Conservation (phyloP, 352 stramenopile genomes). For the Pythium myriotylum region DNA sequence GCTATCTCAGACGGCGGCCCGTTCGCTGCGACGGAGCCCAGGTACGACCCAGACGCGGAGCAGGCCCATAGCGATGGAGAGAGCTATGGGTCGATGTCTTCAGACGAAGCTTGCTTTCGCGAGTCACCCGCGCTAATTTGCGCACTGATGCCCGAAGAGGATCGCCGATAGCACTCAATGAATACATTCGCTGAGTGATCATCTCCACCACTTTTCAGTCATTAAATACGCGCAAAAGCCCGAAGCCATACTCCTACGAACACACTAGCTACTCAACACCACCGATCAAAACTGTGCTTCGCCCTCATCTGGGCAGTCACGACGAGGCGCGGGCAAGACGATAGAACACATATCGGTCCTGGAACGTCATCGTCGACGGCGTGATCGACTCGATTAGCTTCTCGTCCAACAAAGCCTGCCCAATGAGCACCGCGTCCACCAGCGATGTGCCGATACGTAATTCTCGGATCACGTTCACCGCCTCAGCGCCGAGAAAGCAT, state of each 20-base stretch:
- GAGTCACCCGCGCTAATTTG: conserved; percentile 16
- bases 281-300: conserved; percentile 8
- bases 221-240: conserved; percentile 30
- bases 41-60: conserved; percentile 16
- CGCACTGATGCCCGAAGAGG: conserved; percentile 23
- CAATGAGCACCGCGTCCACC: conserved; percentile 84
- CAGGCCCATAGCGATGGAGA: conserved; percentile 34
- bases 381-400: conserved; percentile 80
- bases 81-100: conserved; percentile 24
- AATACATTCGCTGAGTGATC: no score
- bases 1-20: conserved; percentile 17
- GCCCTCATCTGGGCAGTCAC: neutral
- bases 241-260: conserved; percentile 21
- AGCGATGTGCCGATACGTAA: conserved; percentile 65
- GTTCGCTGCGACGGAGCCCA: neutral
- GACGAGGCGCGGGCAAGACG: conserved; percentile 54
- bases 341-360: conserved; percentile 89
- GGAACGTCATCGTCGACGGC: conserved; percentile 69
- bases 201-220: neutral
- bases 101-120: conserved; percentile 23
- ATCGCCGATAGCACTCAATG: conserved; percentile 18
- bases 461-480: conserved; percentile 83
- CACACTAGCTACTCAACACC: neutral
- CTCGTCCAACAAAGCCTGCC: conserved; percentile 78
- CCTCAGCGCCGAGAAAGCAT: conserved; percentile 83